Evolutionary conservation across 805 yeast species (phyloP), one percentile per base, ranked within the genome.

Genomic region (Myxozyma sirexii): DNA sequence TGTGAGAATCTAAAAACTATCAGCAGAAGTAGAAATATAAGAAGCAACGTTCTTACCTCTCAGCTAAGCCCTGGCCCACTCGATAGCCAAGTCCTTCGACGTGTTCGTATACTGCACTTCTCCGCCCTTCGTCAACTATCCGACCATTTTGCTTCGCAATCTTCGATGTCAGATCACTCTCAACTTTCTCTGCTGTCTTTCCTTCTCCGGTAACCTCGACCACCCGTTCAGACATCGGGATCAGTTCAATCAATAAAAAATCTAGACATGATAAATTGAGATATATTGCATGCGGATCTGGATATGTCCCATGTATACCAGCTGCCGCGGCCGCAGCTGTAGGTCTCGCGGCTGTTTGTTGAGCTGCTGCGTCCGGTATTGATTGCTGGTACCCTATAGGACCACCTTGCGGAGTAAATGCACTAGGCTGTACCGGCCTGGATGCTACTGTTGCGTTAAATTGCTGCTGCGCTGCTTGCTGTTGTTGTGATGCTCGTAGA

Each of bases 1-100:
- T 78, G 69, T 27, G 79, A 74, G 54, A 72, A 68, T 39, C 66
- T 62, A 48, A 19, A 4, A 13, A 19, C 17, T 10, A 13, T 42
- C 33, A 50, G 52, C 60, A 37, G 50, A 54, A 31, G 77, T 65
- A 13, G 6, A 7, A 23, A 23, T 5, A 3, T 12, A 21, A 29
- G 2, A 21, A 21, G 27, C 12, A 21, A 21, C 23, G 21, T 8
- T 26, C 41, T 17, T 39, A 59, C 62, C 82, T 63, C 63, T 84
- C 85, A 1, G 82, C 78, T 15, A 84, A 66, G 38, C 85, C 83
- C 13, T 79, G 74, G 0, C 96, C 96, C 1, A 89, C 78, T 38
- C 80, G 77, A 71, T 79, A 87, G 0, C 97, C 97, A 56, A 85
- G 82, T 4, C 75, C 76, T 67, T 90, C 94, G 6, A 90, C 59